phyloP scores from a whole-genome alignment of 2,329 filamentous ascomycete genomes.

The Bipolaris sorokiniana region DNA sequence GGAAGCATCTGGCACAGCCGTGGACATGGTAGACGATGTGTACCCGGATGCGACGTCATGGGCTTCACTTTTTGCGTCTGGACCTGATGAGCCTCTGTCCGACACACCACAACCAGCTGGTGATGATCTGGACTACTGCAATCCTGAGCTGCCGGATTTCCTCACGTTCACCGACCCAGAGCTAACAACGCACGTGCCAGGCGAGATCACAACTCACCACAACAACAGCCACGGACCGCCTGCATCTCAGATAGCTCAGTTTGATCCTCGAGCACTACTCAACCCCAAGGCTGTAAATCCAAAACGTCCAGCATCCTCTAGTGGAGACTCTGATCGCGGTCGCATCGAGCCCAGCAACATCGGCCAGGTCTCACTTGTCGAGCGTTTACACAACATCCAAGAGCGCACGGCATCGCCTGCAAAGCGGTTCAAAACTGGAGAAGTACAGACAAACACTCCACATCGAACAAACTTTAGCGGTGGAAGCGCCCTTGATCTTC shows the following conservation, averaged over 20 bases:
- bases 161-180: slow-evolving; percentile 14
- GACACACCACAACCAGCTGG: not conserved
- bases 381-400: slow-evolving; percentile 76
- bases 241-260: slow-evolving; percentile 19
- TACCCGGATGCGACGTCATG: not conserved
- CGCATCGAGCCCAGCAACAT: slow-evolving; percentile 25
- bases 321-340: slow-evolving; percentile 30
- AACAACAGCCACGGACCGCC: slow-evolving; percentile 21
- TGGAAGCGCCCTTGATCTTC: slow-evolving; percentile 52
- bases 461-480: slow-evolving; percentile 26
- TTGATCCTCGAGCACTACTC: slow-evolving; percentile 42
- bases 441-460: slow-evolving; percentile 21
- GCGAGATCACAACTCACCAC: slow-evolving; percentile 23
- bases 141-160: not conserved
- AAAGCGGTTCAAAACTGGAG: slow-evolving; percentile 42
- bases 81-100: not conserved
- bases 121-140: not conserved
- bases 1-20: not conserved
- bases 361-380: slow-evolving; percentile 69
- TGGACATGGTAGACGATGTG: slow-evolving; percentile 4
- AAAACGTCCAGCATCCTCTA: slow-evolving; percentile 41
- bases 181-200: slow-evolving; percentile 30
- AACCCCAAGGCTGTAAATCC: slow-evolving; percentile 40
- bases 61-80: slow-evolving; percentile 2
- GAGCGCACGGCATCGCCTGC: slow-evolving; percentile 65